Evolutionary conservation across 1,284 basidiomycete genomes (phyloP), one percentile per base, ranked within the genome.

Genomic region (Inonotus obliquus): DNA sequence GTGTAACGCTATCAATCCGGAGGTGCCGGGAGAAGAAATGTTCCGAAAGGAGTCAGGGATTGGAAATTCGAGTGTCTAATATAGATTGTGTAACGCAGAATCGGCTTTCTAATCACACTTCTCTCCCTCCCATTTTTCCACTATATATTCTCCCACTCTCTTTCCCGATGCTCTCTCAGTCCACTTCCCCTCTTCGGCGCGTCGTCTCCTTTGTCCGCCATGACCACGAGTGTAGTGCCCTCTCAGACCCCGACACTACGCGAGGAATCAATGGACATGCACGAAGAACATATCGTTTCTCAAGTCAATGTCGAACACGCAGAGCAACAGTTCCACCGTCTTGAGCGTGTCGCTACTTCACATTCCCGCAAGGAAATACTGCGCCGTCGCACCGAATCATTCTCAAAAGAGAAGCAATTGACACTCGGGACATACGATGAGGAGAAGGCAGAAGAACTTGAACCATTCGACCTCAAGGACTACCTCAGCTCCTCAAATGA

Each of bases 401-500:
- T 35, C 10, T 70, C 67, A 4, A 61, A 67, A 17, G 70, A 70
- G 11, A 61, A 70, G 37, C 61, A 60, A 52, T n/a, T 6, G n/a
- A 62, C 64, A 41, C 61, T 64, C 27, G 84, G 87, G 83, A 86
- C 69, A 81, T 84, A 66, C 81, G 74, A 7, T 60, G 67, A 14
- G 62, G 57, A n/a, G 56, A 63, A 19, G 63, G 57, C 14, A 11
- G 56, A 48, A 21, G 19, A 6, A 21, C 29, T 23, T 7, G 65
- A 71, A 10, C 69, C 69, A 39, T 93, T 92, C 68, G 83, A 92
- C 72, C 80, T 96, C 7, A 81, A 84, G 35, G 89, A 89, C 57
- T 94, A 91, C 68, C 80, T 96, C 17, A 79, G 82, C 9, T 83
- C 84, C 1, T 85, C 82, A 29, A 86, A 87, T 66, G 82, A 87